Evolutionary conservation across 805 yeast genomes (phyloP).

Genomic region (Komagataella phaffii): DNA sequence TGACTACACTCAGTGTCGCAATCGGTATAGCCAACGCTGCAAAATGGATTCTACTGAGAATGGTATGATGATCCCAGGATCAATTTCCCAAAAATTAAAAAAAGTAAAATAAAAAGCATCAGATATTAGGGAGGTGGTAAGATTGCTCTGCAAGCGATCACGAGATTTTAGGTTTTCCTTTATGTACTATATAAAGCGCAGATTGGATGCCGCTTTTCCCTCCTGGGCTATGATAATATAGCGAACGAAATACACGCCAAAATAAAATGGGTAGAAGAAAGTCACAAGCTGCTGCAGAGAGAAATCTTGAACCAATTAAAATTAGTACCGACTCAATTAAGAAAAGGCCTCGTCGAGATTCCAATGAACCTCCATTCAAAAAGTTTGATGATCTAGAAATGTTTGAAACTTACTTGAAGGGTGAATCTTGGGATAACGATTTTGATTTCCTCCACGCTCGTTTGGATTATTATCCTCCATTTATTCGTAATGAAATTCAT

Average conservation of each 20-base stretch:
- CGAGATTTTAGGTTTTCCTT: neutral
- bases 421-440: constrained; percentile 70
- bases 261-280: neutral
- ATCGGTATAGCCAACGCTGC: too few relatives aligned
- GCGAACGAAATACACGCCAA: neutral
- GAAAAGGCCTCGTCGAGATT: constrained; percentile 3
- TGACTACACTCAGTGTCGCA: too few relatives aligned
- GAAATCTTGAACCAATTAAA: constrained; percentile 6
- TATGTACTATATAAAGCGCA: neutral
- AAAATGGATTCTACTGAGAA: too few relatives aligned
- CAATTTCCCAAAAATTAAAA: neutral
- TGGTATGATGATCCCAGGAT: neutral
- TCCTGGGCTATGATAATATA: neutral
- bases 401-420: constrained; percentile 48
- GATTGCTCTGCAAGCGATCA: neutral
- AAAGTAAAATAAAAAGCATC: neutral
- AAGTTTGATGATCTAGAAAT: constrained; percentile 45
- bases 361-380: constrained; percentile 11
- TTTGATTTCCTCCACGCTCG: constrained; percentile 57
- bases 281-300: constrained; percentile 6
- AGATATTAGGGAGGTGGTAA: neutral
- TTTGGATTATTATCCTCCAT: constrained; percentile 60
- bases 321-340: constrained; percentile 5
- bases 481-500: constrained; percentile 47
- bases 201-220: neutral